phyloP scores from a whole-genome alignment of 257 asterid genomes.

The Galeopsis tetrahit region DNA sequence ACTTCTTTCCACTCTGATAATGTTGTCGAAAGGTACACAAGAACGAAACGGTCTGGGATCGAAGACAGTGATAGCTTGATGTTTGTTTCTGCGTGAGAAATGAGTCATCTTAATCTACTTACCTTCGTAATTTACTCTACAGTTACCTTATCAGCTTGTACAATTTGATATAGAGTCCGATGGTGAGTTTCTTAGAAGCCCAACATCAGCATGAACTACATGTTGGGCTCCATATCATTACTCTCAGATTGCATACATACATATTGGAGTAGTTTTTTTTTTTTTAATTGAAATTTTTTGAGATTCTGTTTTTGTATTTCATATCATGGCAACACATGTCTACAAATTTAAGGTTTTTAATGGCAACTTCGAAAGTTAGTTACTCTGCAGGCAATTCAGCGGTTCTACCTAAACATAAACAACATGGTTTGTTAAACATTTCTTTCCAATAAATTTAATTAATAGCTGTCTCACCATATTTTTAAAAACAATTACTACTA shows the following conservation, averaged over 20 bases:
- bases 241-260: not conserved
- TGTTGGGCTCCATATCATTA: no score
- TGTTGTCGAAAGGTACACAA: conserved; percentile 26
- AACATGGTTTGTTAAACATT: not conserved
- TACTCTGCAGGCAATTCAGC: not conserved
- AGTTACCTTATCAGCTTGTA: not conserved
- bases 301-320: not conserved
- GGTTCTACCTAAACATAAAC: not conserved
- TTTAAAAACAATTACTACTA: not conserved
- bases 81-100: conserved; percentile 47
- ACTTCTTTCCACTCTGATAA: conserved; percentile 42
- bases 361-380: not conserved
- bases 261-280: not conserved
- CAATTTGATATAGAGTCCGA: no score
- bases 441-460: not conserved
- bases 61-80: conserved; percentile 38
- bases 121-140: not conserved
- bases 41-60: conserved; percentile 28
- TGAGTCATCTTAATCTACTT: not conserved
- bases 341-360: not conserved
- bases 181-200: no score
- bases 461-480: not conserved
- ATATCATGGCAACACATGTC: not conserved
- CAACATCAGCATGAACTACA: no score
- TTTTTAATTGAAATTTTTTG: not conserved